Percentiles rank a stretch among this genome's conserved stretches.
Evolutionary conservation across 75 land plant species (phyloP).

Genomic region (Picea sitchensis): DNA sequence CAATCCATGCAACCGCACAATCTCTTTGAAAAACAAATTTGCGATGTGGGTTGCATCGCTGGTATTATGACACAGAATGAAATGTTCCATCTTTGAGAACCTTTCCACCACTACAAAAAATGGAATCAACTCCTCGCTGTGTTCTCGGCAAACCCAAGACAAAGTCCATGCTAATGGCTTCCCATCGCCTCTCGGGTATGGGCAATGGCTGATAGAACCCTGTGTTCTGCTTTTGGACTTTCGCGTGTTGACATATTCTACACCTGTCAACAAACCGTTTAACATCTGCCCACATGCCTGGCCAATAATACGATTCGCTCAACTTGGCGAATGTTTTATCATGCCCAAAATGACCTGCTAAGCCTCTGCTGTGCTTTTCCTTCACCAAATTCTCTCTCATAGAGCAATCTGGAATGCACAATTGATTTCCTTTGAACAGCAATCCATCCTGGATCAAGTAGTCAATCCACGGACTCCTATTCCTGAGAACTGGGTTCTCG

Average conservation of each 20-base stretch:
- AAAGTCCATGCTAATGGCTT: slow-evolving; percentile 18
- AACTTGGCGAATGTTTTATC: slow-evolving; percentile 13
- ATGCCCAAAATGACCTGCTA: slow-evolving; percentile 11
- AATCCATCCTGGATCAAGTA: background rate
- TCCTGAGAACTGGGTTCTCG: background rate
- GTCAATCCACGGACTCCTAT: background rate
- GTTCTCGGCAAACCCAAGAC: slow-evolving; percentile 11
- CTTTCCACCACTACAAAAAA: slow-evolving; percentile 35
- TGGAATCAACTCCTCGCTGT: slow-evolving; percentile 7
- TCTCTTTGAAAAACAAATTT: slow-evolving; percentile 20
- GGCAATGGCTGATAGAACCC: slow-evolving; percentile 14
- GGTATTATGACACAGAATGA: slow-evolving; percentile 25
- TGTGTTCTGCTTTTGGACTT: background rate
- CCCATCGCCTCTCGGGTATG: slow-evolving; percentile 6
- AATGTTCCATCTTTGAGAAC: slow-evolving; percentile 38
- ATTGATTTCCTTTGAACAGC: background rate
- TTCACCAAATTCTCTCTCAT: background rate
- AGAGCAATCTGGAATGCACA: slow-evolving; percentile 12
- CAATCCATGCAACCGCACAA: slow-evolving; percentile 24
- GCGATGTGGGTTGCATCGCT: slow-evolving; percentile 13
- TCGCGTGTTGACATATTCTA: background rate
- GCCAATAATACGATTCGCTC: slow-evolving; percentile 2
- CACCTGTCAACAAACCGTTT: background rate
- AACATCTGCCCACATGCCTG: background rate
- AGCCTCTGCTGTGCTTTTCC: slow-evolving; percentile 15